Evolutionary conservation across 345 rosid genomes (phyloP).

Genomic region (Laguncularia racemosa): DNA sequence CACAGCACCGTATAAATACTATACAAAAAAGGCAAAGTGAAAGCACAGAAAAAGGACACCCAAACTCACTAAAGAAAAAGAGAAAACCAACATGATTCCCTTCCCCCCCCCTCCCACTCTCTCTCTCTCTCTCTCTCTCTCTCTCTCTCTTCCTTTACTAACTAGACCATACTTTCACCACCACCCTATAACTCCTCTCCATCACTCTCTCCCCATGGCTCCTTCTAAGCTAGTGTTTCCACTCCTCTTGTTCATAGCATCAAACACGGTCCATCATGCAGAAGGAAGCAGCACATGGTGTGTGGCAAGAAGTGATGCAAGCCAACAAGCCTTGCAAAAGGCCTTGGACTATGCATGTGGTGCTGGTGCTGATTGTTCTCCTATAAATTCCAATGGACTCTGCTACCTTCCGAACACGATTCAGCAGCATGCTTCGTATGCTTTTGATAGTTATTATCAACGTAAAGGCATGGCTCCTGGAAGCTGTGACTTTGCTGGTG

Average conservation of each 20-base stretch:
- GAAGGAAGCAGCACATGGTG: constrained; percentile 22
- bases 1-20: too few relatives aligned
- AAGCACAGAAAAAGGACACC: too few relatives aligned
- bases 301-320: constrained; percentile 35
- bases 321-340: constrained; percentile 24
- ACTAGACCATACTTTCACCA: not conserved
- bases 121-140: not conserved
- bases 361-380: constrained; percentile 33
- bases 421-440: constrained; percentile 36
- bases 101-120: not conserved
- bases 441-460: constrained; percentile 41
- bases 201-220: constrained; percentile 10
- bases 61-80: too few relatives aligned
- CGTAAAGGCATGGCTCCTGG: constrained; percentile 36
- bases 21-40: too few relatives aligned
- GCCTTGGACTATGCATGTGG: constrained; percentile 35
- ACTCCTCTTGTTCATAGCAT: not conserved
- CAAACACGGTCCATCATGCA: not conserved
- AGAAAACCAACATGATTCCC: too few relatives aligned
- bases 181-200: not conserved
- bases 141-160: constrained; percentile 8
- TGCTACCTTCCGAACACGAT: constrained; percentile 37
- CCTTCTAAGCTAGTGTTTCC: not conserved
- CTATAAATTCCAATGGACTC: constrained; percentile 22
- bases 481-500: constrained; percentile 38